phyloP scores from a whole-genome alignment of 164 flowering plant species.

The Kalanchoe fedtschenkoi region DNA sequence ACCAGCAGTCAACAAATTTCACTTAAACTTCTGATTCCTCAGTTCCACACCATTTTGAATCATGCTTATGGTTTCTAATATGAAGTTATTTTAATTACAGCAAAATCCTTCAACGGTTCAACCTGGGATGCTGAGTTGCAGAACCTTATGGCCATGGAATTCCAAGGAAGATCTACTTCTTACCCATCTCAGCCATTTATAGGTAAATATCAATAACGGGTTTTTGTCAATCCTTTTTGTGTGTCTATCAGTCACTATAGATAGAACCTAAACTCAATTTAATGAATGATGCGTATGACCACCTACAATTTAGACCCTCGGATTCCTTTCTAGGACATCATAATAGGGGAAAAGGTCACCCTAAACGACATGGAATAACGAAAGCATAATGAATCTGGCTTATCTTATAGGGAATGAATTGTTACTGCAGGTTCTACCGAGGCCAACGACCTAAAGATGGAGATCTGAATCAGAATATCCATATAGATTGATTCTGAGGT shows the following conservation, averaged over 20 bases:
- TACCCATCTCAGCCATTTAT: constrained; percentile 45
- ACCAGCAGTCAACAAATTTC: too few relatives aligned
- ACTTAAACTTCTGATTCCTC: not conserved
- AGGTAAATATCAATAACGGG: constrained; percentile 21
- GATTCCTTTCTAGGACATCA: not conserved
- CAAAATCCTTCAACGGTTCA: constrained; percentile 34
- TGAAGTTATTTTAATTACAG: not conserved
- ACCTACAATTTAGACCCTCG: not conserved
- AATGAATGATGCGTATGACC: too few relatives aligned
- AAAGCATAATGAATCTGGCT: not conserved
- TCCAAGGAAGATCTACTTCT: constrained; percentile 40
- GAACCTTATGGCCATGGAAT: constrained; percentile 37
- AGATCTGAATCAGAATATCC: constrained; percentile 30
- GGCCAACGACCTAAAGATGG: constrained; percentile 45
- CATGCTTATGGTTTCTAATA: not conserved
- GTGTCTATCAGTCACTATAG: too few relatives aligned
- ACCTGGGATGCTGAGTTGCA: constrained; percentile 65
- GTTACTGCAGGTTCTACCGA: constrained; percentile 42
- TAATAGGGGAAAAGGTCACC: not conserved
- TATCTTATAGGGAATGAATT: not conserved
- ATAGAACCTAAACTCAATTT: constrained; percentile 12
- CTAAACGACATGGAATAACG: not conserved
- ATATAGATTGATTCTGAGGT: constrained; percentile 11
- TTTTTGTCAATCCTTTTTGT: constrained; percentile 9
- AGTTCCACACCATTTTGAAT: not conserved